Evolutionary conservation across 2,329 filamentous ascomycete genomes (phyloP), one percentile per base, ranked within the genome.

Genomic region (Clathrospora elynae): DNA sequence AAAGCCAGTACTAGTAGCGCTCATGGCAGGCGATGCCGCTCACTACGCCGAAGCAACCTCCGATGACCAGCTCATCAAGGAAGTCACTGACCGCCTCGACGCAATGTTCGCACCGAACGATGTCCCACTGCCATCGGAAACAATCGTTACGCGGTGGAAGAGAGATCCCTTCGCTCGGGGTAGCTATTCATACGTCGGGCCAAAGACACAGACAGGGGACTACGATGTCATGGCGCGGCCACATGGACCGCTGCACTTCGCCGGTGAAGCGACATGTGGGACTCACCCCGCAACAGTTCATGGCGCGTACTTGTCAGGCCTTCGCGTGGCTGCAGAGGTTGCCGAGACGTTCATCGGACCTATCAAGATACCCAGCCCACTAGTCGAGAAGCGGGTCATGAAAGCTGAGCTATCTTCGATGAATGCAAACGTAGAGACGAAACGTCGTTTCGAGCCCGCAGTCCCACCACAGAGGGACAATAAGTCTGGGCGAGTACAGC

Each of bases 221-320:
- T 99, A 99, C 71, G 89, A 97, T 66, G 76, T 83, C 20, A 96
- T 99, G 88, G 90, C 93, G 2, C 81, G 82, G 34, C 77, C 87
- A 1, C 78, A 96, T 20, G 91, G 90, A 20, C 95, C 95, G 53
- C 75, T 99, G 6, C 89, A 92, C 71, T 99, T 99, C 70, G 93
- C 92, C 11, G 93, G 93, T 33, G 93, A 99, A 71, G 93, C 96
- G 48, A 99, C 95, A 1, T 96, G 88, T 58, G 90, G 89, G 32
- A 96, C 90, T 1, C 91, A 99, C 66, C 93, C 95, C 9, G 93
- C 95, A 20, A 99, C 93, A 2, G 93, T 99, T 0, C 93, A 99
- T 57, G 93, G 93, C 5, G 95, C 93, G 6, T 99, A 97, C 64
- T 76, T 99, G 3, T 96, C 93, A 2, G 95, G 93, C 2, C 77